A percentile compares a stretch with the other conserved stretches of the same genome.
These are phyloP conservation scores for Syzygium aromaticum DNA, from an alignment of 345 rosid species.

Conservation along the genomic window DNA sequence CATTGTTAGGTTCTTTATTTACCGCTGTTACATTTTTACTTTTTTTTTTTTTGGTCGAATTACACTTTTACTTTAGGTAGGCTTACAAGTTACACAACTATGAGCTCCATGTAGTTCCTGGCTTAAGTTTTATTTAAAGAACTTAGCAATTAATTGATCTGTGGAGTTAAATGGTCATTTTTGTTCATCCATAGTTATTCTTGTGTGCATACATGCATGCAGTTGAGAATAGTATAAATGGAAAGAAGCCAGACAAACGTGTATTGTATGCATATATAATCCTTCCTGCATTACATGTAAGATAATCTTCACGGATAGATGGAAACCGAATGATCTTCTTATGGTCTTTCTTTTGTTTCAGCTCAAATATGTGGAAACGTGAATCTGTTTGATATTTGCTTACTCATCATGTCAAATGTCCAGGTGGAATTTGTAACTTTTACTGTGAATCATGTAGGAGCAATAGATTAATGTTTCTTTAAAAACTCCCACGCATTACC, in stretches of 20 bases:
- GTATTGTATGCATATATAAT: neutral
- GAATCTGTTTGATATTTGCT: too few relatives aligned
- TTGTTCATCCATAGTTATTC: neutral
- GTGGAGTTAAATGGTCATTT: neutral
- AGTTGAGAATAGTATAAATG: neutral
- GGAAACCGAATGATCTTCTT: neutral
- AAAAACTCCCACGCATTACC: neutral
- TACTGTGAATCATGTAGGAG: neutral
- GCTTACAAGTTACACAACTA: neutral
- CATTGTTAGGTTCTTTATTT: neutral
- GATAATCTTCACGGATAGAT: neutral
- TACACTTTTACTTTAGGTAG: neutral
- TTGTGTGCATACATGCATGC: too few relatives aligned
- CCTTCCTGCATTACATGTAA: neutral
- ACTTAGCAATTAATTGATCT: neutral
- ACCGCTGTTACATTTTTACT: neutral
- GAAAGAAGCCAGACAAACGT: neutral
- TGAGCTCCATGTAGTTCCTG: neutral
- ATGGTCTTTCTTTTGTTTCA: neutral
- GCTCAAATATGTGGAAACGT: neutral
- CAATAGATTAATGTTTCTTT: neutral
- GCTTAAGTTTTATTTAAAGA: neutral
- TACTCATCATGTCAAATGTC: too few relatives aligned
- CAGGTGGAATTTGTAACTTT: neutral
- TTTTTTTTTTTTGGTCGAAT: too few relatives aligned